Percentiles rank a stretch among this genome's conserved stretches.
These are phyloP conservation scores for Helminthosporium solani DNA, from an alignment of 2,329 filamentous ascomycete genomes.

Conservation along the genomic window DNA sequence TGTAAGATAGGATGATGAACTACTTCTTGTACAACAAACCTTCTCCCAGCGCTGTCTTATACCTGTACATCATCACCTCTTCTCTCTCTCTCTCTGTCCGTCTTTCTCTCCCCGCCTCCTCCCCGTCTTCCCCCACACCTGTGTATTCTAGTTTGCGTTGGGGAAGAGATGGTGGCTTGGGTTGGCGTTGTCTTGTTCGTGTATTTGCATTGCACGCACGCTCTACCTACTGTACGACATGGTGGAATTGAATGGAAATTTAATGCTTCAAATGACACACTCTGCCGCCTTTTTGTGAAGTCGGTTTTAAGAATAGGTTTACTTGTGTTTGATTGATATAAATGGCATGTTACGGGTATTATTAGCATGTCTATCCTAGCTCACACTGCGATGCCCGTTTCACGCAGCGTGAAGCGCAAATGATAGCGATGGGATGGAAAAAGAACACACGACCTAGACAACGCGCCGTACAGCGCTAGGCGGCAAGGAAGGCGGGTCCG, in stretches of 20 bases:
- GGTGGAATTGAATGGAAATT: background rate
- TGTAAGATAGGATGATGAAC: background rate
- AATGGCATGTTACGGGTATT: too few species aligned
- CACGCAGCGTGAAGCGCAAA: too few species aligned
- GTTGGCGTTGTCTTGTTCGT: background rate
- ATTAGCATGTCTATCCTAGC: too few species aligned
- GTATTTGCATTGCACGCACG: background rate
- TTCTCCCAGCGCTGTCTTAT: constrained; percentile 9
- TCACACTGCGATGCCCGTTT: too few species aligned
- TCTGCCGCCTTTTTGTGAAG: too few species aligned
- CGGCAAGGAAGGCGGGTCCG: background rate
- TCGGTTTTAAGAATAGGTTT: too few species aligned
- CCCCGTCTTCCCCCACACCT: constrained; percentile 3
- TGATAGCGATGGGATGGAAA: background rate
- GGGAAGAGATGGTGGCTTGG: constrained; percentile 10
- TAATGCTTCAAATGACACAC: too few species aligned
- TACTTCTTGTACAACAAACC: constrained; percentile 10
- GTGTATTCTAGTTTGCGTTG: background rate
- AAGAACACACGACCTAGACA: background rate
- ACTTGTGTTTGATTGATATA: too few species aligned
- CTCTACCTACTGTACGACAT: background rate
- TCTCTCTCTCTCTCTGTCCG: constrained; percentile 8
- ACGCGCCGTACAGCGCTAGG: constrained; percentile 6
- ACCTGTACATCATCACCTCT: constrained; percentile 3
- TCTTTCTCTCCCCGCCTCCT: constrained; percentile 6